Percentiles rank a stretch among this genome's conserved stretches.
Conservation (phyloP, 2,329 filamentous ascomycete species). For the Sclerotinia trifoliorum region DNA sequence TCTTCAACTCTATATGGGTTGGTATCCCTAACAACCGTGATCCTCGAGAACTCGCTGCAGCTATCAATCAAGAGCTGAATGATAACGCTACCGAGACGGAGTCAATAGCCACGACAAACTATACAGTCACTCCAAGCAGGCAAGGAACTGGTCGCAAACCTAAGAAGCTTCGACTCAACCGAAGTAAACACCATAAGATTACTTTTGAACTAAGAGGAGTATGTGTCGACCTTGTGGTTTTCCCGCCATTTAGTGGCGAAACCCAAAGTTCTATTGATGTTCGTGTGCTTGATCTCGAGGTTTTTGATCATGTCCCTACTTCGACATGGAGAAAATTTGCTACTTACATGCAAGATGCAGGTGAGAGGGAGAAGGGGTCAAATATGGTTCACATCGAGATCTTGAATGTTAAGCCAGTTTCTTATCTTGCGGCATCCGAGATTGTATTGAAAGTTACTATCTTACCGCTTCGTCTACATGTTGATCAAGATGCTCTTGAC, state of each 20-base stretch:
- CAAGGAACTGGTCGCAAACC: conserved; percentile 42
- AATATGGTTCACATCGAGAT: conserved; percentile 91
- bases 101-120: conserved; percentile 76
- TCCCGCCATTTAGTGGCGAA: conserved; percentile 73
- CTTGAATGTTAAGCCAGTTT: conserved; percentile 81
- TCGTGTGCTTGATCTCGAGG: conserved; percentile 76
- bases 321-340: conserved; percentile 99
- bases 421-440: conserved; percentile 82
- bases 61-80: conserved; percentile 86
- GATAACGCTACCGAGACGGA: conserved; percentile 86
- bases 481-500: conserved; percentile 95
- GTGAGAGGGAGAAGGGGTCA: conserved; percentile 79
- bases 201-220: conserved; percentile 89
- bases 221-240: conserved; percentile 76
- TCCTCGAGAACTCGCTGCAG: conserved; percentile 73
- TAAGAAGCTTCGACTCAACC: conserved; percentile 69
- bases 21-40: conserved; percentile 85
- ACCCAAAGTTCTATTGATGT: conserved; percentile 86
- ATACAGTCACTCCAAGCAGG: conserved; percentile 57
- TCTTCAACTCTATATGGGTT: conserved; percentile 99
- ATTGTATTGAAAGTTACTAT: conserved; percentile 78
- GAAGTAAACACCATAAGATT: conserved; percentile 92
- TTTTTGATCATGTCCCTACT: conserved; percentile 90
- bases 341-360: conserved; percentile 85
- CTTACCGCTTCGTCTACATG: conserved; percentile 83